Percentiles rank a stretch among this genome's conserved stretches.
Conservation (phyloP, 2,329 filamentous ascomycete genomes). For the Beauveria sp. region DNA sequence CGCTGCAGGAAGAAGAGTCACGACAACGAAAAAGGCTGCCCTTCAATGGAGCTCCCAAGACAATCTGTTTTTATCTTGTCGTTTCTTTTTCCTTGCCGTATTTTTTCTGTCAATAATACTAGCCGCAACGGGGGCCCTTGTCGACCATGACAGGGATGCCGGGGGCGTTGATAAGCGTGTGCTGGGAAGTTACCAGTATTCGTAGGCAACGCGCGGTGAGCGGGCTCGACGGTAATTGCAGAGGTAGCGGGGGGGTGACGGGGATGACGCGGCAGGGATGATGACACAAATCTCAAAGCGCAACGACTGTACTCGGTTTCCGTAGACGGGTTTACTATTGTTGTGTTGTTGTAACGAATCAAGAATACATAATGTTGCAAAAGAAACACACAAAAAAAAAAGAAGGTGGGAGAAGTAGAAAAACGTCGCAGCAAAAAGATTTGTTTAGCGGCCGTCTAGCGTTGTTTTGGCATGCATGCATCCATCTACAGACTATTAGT, state of each 20-base stretch:
- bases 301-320: no score
- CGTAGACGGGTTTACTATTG: no score
- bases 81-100: background rate
- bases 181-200: background rate
- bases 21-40: background rate
- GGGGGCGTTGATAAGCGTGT: background rate
- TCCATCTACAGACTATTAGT: background rate
- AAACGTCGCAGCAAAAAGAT: background rate
- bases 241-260: no score
- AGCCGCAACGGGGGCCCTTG: background rate
- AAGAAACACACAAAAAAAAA: background rate
- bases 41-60: background rate
- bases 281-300: no score
- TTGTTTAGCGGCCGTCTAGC: background rate
- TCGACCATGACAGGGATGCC: background rate
- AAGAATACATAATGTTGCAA: no score
- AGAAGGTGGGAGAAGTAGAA: background rate
- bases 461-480: background rate
- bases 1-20: background rate
- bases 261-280: no score
- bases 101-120: background rate
- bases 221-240: no score
- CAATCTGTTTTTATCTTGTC: background rate
- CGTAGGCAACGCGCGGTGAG: background rate
- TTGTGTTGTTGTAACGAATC: no score